phyloP scores from a whole-genome alignment of 1,284 basidiomycete genomes.

The Exsudoporus floridanus region DNA sequence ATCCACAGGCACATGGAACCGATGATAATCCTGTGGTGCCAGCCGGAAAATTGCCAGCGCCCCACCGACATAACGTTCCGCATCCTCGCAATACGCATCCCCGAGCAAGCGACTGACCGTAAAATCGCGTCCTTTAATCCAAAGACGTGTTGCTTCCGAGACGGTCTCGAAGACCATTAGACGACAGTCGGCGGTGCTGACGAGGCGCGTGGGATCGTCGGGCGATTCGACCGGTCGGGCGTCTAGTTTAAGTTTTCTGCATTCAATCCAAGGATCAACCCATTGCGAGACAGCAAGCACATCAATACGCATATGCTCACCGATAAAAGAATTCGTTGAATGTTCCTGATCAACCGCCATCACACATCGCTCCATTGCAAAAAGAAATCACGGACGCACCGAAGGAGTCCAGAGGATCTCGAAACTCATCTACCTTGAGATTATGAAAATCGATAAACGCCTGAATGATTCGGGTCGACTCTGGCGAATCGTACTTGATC shows the following conservation, averaged over 20 bases:
- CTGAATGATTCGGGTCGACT: slow-evolving; percentile 82
- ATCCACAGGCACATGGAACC: slow-evolving; percentile 92
- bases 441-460: slow-evolving; percentile 90
- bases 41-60: slow-evolving; percentile 84
- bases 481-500: slow-evolving; percentile 85
- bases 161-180: slow-evolving; percentile 92
- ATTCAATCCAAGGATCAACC: slow-evolving; percentile 35
- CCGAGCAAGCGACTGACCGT: slow-evolving; percentile 80
- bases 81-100: slow-evolving; percentile 67
- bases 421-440: slow-evolving; percentile 80
- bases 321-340: slow-evolving; percentile 93
- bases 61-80: slow-evolving; percentile 73
- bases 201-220: slow-evolving; percentile 73
- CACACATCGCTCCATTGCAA: background rate
- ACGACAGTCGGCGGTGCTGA: slow-evolving; percentile 91
- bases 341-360: slow-evolving; percentile 51
- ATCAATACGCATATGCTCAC: slow-evolving; percentile 20
- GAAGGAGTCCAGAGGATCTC: slow-evolving; percentile 81
- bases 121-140: slow-evolving; percentile 98
- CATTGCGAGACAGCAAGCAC: background rate
- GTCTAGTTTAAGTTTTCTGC: slow-evolving; percentile 79
- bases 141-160: slow-evolving; percentile 80
- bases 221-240: slow-evolving; percentile 79
- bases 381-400: slow-evolving; percentile 45
- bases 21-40: slow-evolving; percentile 97